phyloP scores from a whole-genome alignment of 352 stramenopile genomes.

The Phytophthora syringae region DNA sequence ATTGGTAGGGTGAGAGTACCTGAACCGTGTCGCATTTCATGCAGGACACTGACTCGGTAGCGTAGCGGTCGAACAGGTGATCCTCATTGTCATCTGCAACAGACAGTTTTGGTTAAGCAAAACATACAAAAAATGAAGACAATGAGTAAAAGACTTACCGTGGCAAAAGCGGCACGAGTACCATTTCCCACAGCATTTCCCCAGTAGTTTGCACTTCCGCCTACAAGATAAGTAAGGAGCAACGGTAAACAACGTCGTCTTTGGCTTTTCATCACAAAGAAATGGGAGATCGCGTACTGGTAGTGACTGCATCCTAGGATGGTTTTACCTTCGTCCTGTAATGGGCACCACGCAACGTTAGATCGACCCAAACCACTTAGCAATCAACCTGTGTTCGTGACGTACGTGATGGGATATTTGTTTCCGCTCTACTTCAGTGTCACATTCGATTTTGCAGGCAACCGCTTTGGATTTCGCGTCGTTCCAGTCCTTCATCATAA shows the following conservation, averaged over 20 bases:
- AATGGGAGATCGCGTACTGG: slow-evolving; percentile 56
- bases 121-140: too few relatives aligned
- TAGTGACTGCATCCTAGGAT: slow-evolving; percentile 89
- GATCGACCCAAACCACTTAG: too few relatives aligned
- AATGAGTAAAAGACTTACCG: slow-evolving; percentile 38
- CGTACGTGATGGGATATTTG: slow-evolving; percentile 66
- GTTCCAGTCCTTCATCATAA: slow-evolving; percentile 90
- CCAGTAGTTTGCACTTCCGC: slow-evolving; percentile 79
- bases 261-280: not conserved
- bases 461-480: slow-evolving; percentile 66
- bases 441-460: slow-evolving; percentile 44
- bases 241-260: not conserved
- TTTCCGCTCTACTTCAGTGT: slow-evolving; percentile 57
- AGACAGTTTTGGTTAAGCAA: not conserved
- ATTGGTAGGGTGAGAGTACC: slow-evolving; percentile 35
- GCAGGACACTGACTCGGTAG: slow-evolving; percentile 94
- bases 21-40: slow-evolving; percentile 90
- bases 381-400: too few relatives aligned
- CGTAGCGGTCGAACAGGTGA: slow-evolving; percentile 94
- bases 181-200: slow-evolving; percentile 89
- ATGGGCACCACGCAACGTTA: slow-evolving; percentile 8
- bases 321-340: slow-evolving; percentile 65
- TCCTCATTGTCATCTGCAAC: slow-evolving; percentile 77
- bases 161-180: slow-evolving; percentile 93
- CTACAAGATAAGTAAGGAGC: slow-evolving; percentile 34